These are phyloP conservation scores for Elsinoe fawcettii DNA, from an alignment of 2,329 filamentous ascomycete species.

Conservation along the genomic window DNA sequence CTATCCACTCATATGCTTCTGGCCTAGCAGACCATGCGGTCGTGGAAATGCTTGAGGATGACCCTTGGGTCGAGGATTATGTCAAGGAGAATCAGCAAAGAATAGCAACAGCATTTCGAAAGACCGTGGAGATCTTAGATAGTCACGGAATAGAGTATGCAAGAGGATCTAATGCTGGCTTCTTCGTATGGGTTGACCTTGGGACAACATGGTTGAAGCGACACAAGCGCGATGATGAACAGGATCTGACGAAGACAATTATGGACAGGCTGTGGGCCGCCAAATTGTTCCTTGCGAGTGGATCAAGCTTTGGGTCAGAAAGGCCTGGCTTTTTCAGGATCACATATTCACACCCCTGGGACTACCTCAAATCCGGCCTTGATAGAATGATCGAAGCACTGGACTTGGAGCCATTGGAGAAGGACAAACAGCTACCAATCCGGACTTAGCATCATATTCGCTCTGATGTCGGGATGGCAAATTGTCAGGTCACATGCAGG, in stretches of 20 bases:
- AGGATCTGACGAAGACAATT: conserved; percentile 39
- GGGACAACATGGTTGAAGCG: conserved; percentile 21
- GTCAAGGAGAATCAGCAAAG: conserved; percentile 18
- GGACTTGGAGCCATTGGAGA: not conserved
- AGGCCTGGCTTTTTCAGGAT: conserved; percentile 48
- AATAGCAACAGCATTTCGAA: conserved; percentile 21
- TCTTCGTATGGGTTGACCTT: conserved; percentile 40
- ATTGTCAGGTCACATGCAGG: too few species aligned
- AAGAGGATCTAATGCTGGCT: conserved; percentile 36
- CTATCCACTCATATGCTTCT: conserved; percentile 23
- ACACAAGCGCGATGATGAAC: conserved; percentile 19
- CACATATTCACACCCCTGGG: conserved; percentile 41
- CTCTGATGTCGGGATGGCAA: too few species aligned
- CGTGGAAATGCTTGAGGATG: conserved; percentile 29
- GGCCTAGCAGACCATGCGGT: conserved; percentile 28
- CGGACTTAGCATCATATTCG: too few species aligned
- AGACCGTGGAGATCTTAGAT: conserved; percentile 21
- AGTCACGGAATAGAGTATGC: conserved; percentile 33
- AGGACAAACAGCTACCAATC: not conserved
- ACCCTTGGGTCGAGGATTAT: conserved; percentile 22
- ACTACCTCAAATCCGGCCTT: conserved; percentile 33
- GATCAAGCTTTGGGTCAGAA: conserved; percentile 39
- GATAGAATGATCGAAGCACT: conserved; percentile 20
- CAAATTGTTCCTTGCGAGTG: conserved; percentile 46
- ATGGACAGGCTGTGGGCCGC: conserved; percentile 37